phyloP scores from a whole-genome alignment of 1,284 basidiomycete species.

The Cutaneotrichosporon sp. region DNA sequence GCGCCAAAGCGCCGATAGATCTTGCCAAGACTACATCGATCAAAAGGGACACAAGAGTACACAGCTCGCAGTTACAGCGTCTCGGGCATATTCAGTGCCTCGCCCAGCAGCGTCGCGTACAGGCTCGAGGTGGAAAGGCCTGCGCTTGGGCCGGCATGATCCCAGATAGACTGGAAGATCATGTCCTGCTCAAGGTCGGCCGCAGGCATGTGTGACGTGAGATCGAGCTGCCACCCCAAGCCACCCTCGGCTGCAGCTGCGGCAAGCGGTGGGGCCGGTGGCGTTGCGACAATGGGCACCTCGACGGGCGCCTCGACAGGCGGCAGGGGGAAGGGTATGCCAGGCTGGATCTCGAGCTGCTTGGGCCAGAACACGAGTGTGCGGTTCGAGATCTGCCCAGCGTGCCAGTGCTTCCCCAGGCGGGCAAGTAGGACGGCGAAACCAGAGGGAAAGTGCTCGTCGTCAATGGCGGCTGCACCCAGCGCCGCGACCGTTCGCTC shows the following conservation, averaged over 20 bases:
- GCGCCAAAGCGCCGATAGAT: background rate
- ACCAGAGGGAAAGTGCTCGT: slow-evolving; percentile 22
- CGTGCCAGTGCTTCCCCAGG: slow-evolving; percentile 24
- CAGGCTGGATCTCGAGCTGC: background rate
- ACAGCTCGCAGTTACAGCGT: background rate
- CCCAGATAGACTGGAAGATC: slow-evolving; percentile 19
- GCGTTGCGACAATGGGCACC: background rate
- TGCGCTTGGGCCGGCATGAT: slow-evolving; percentile 10
- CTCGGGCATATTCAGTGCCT: slow-evolving; percentile 13
- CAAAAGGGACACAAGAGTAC: background rate
- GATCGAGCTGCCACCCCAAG: slow-evolving; percentile 21
- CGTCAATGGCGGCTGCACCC: slow-evolving; percentile 20
- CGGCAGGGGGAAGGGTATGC: background rate
- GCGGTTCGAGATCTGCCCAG: background rate
- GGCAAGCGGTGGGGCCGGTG: background rate
- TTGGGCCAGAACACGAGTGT: slow-evolving; percentile 8
- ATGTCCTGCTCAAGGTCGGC: slow-evolving; percentile 21
- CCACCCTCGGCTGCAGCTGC: background rate
- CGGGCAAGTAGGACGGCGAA: slow-evolving; percentile 22
- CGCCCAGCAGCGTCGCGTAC: slow-evolving; percentile 26
- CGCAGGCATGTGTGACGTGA: slow-evolving; percentile 22
- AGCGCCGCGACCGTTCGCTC: slow-evolving; percentile 17
- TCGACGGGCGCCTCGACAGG: background rate
- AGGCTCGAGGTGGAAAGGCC: slow-evolving; percentile 10
- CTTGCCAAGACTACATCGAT: background rate